Base-by-base conservation (phyloP, 2,329 filamentous ascomycete genomes). In the Eurotiales sp. region DNA sequence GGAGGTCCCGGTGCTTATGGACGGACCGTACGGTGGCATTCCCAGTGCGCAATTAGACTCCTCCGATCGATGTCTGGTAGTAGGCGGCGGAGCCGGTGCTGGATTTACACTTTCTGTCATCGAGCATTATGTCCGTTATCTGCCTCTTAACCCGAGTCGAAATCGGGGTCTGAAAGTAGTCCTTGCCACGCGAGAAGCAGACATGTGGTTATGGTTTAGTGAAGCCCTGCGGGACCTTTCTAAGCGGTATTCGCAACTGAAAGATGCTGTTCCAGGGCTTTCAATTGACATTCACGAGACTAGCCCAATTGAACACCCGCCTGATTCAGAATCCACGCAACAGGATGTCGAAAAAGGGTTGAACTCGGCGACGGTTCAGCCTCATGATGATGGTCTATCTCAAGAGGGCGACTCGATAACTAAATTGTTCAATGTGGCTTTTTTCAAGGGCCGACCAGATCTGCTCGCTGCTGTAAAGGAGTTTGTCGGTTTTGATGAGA, bases 11-110 rank as follows among this genome's bases (percentile, higher is more conserved):
- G 76, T 84, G 0, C 61, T 81, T 1, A 55, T 84, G 1, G 81
- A 84, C 36, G 81, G 82, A 0, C 81, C 81, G 0, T 84, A 84
- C 51, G 80, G 82, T 0, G 81, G 80, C 0, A 52, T 80, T 15
- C 63, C 70, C 1, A 59, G 59, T 2, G 57, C 61, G 4, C 70
- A 71, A 41, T 60, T 74, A 10, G 29, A 27, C 12, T 57, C 62
- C 0, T 75, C 73, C 46, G 73, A 80, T 43, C 64, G 64, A 7
- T 61, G 67, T 0, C 60, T 84, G 0, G 62, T 83, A 14, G 63
- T 83, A 3, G 76, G 77, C 0, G 80, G 82, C 8, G 81, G 82
- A 0, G 78, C 81, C 0, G 81, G 81, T 1, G 77, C 75, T 2
- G 78, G 78, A 77, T 62, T 72, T 73, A 1, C 59, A 84, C 0